Base-by-base conservation (phyloP, 495 filamentous ascomycete species). In the Annulohypoxylon stygium region DNA sequence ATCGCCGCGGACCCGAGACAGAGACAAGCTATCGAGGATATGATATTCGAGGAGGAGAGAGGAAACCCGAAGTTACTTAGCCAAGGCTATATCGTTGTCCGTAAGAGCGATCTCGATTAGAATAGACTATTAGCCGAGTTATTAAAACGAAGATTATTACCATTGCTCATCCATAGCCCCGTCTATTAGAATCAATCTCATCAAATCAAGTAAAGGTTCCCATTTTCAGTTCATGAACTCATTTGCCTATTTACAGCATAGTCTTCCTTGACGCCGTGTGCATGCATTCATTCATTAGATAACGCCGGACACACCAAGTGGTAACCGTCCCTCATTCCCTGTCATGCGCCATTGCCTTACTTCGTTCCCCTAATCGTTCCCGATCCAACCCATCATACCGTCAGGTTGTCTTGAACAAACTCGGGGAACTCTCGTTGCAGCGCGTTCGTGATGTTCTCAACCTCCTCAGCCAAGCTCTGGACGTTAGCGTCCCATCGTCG, bases 401-500 rank as follows among this genome's bases (percentile, higher is more conserved):
- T 81, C 14, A 88, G 73, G 68, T 86, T 81, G 18, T 77, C 79
- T 16, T 82, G 83, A 10, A 88, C 85, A 65, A 88, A 88, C 25
- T 85, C 84, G 47, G 93, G 92, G 75, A 93, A 90, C 74, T 92
- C 87, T 33, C 84, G 84, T 77, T 93, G 91, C 62, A 95, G 79
- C 72, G 91, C 85, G 25, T 90, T 92, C 4, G 93, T 91, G 48
- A 98, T 88, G 69, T 90, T 90, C 80, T 99, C 96, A 12, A 97
- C 91, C 78, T 95, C 92, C 78, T 98, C 93, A 10, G 94, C 90
- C 51, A 97, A 78, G 6, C 89, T 89, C 77, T 94, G 90, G 9
- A 98, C 93, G 68, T 94, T 96, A 18, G 86, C 84, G 83, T 98
- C 96, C 94, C 95, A 98, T 73, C 90, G 89, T 37, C 92, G 87